A percentile compares a stretch with the other conserved stretches of the same genome.
Conservation (phyloP, 495 filamentous ascomycete species). For the Hypoxylon trugodes region DNA sequence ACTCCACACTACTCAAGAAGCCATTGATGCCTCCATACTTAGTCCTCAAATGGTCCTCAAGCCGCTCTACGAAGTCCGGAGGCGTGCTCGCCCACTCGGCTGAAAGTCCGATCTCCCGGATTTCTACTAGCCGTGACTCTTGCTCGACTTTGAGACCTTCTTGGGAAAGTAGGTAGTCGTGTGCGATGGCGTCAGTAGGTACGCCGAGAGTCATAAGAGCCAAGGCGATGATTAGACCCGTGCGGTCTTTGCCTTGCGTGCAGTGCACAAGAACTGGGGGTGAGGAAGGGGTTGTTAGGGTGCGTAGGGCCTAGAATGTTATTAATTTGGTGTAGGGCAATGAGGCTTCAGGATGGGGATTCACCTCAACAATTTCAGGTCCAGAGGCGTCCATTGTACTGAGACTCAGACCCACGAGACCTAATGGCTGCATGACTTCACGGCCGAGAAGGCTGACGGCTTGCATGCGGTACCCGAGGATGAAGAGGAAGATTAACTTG, state of each 20-base stretch:
- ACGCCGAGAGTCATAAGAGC: conserved; percentile 66
- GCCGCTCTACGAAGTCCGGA: conserved; percentile 59
- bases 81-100: conserved; percentile 74
- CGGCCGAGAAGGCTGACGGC: conserved; percentile 72
- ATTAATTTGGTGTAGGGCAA: background rate
- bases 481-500: conserved; percentile 66
- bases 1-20: conserved; percentile 69
- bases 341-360: background rate
- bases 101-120: conserved; percentile 70
- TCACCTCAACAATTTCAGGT: conserved; percentile 65
- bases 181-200: conserved; percentile 61
- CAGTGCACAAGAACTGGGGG: conserved; percentile 79
- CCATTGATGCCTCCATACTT: conserved; percentile 67
- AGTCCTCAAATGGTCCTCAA: conserved; percentile 59
- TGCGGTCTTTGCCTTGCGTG: conserved; percentile 89
- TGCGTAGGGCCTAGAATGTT: conserved; percentile 54
- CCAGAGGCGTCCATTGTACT: conserved; percentile 71
- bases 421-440: conserved; percentile 72
- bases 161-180: conserved; percentile 71
- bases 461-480: conserved; percentile 70
- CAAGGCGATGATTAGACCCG: conserved; percentile 75
- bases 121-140: conserved; percentile 71
- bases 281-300: conserved; percentile 43
- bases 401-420: conserved; percentile 70
- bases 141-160: conserved; percentile 66